These are phyloP conservation scores for Pezicula carpinea DNA, from an alignment of 2,329 filamentous ascomycete genomes.

Conservation along the genomic window DNA sequence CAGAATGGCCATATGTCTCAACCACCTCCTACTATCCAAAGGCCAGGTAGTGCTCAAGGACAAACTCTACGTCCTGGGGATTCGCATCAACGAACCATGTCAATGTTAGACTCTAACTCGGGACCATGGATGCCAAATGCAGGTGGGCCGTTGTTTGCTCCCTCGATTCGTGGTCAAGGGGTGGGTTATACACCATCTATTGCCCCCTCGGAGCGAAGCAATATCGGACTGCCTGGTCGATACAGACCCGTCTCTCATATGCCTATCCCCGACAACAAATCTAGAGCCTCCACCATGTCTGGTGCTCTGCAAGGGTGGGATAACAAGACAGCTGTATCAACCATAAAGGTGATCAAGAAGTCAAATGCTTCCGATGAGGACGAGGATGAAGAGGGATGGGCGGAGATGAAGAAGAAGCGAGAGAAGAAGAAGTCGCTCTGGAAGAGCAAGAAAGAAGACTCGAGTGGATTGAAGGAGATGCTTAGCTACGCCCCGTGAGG, in stretches of 20 bases:
- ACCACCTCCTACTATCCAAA: conserved; percentile 16
- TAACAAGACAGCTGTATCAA: conserved; percentile 34
- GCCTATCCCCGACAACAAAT: conserved; percentile 32
- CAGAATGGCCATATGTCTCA: conserved; percentile 19
- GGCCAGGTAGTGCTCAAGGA: conserved; percentile 17
- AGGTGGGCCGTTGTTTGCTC: conserved; percentile 39
- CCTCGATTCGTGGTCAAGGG: conserved; percentile 43
- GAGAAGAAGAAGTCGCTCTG: conserved; percentile 64
- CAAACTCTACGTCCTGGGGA: neutral
- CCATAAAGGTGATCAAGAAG: conserved; percentile 35
- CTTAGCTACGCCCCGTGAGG: conserved; percentile 22
- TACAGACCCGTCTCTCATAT: conserved; percentile 84
- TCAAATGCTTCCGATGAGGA: conserved; percentile 50
- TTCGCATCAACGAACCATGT: conserved; percentile 60
- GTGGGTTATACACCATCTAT: conserved; percentile 81
- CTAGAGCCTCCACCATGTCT: conserved; percentile 26
- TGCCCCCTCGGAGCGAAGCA: conserved; percentile 92
- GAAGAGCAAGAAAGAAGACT: conserved; percentile 53
- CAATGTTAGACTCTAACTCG: conserved; percentile 71
- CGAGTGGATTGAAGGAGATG: conserved; percentile 25
- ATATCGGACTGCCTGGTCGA: conserved; percentile 80
- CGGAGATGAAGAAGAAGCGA: conserved; percentile 64
- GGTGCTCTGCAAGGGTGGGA: conserved; percentile 25
- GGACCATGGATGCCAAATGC: conserved; percentile 49
- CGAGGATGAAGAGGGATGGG: conserved; percentile 65